phyloP scores from a whole-genome alignment of 2,329 filamentous ascomycete genomes.

The Colletotrichum australisinense region DNA sequence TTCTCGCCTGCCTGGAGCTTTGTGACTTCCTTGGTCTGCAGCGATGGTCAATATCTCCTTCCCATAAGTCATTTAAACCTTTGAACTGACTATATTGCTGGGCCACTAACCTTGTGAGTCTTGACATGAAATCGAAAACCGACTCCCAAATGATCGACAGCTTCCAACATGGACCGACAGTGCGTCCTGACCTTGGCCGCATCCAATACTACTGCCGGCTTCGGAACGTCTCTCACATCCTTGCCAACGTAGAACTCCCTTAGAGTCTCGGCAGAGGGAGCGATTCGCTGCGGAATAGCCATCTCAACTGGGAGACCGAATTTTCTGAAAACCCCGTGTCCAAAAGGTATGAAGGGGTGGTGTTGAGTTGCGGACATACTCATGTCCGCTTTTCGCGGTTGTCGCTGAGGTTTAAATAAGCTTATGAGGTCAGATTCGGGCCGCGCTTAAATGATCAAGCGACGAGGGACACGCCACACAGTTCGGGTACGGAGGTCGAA shows the following conservation, averaged over 20 bases:
- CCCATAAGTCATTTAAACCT: too few species aligned
- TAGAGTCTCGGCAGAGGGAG: conserved; percentile 28
- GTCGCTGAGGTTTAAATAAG: not conserved
- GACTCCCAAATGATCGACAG: conserved; percentile 59
- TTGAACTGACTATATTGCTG: too few species aligned
- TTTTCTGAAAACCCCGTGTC: too few species aligned
- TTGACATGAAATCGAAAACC: conserved; percentile 73
- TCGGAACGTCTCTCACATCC: conserved; percentile 52
- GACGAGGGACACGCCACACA: not conserved
- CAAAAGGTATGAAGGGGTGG: too few species aligned
- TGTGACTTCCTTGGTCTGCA: conserved; percentile 65
- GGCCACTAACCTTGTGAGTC: conserved; percentile 76
- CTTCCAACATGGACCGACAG: conserved; percentile 66
- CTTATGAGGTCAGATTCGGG: not conserved
- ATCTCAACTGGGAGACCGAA: not conserved
- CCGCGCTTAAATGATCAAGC: not conserved
- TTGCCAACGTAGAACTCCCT: conserved; percentile 43
- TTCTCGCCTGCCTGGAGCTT: conserved; percentile 63
- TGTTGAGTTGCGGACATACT: not conserved
- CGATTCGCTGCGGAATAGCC: conserved; percentile 38
- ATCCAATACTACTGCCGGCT: conserved; percentile 68
- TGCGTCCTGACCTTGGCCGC: conserved; percentile 63
- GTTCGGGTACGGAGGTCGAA: not conserved
- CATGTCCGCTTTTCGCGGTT: not conserved
- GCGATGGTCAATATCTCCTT: not conserved